Conservation (phyloP, 2,329 filamentous ascomycete genomes). For the Sordariomycetes sp. region DNA sequence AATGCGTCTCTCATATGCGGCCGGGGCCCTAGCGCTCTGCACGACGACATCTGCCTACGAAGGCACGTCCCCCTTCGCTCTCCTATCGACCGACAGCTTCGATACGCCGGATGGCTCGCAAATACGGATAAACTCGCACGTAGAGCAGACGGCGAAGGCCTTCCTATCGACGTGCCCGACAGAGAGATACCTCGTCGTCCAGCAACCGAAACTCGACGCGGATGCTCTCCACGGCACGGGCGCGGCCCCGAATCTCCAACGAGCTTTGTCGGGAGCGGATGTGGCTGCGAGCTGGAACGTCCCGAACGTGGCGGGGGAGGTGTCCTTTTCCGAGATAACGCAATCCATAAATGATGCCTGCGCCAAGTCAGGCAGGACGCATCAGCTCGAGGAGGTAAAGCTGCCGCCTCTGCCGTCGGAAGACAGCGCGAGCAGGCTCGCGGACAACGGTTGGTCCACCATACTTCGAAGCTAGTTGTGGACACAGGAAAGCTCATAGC, state of each 20-base stretch:
- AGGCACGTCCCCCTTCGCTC: constrained; percentile 79
- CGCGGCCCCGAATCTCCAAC: constrained; percentile 37
- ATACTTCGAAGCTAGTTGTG: too few relatives aligned
- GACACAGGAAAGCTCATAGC: constrained; percentile 5
- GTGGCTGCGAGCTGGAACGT: constrained; percentile 34
- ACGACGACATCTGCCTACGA: constrained; percentile 61
- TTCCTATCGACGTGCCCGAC: constrained; percentile 61
- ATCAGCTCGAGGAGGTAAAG: constrained; percentile 25
- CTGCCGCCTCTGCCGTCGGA: constrained; percentile 28
- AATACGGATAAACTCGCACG: constrained; percentile 32
- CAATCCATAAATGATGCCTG: constrained; percentile 37
- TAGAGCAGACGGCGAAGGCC: constrained; percentile 29
- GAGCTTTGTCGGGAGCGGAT: constrained; percentile 21
- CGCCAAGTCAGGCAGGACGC: constrained; percentile 22
- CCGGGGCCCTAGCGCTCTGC: constrained; percentile 41
- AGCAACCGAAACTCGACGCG: constrained; percentile 63
- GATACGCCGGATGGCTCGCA: constrained; percentile 23
- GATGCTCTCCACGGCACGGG: constrained; percentile 45
- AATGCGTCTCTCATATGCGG: constrained; percentile 45
- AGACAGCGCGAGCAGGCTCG: constrained; percentile 31
- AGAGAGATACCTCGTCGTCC: constrained; percentile 65
- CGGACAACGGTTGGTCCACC: constrained; percentile 33
- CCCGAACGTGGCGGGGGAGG: constrained; percentile 44
- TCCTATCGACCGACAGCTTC: constrained; percentile 57
- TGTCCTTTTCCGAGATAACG: constrained; percentile 28